Percentiles rank a stretch among this genome's conserved stretches.
Evolutionary conservation across 129 eudicot species (phyloP).

Genomic region (Pulicaria dysenterica): DNA sequence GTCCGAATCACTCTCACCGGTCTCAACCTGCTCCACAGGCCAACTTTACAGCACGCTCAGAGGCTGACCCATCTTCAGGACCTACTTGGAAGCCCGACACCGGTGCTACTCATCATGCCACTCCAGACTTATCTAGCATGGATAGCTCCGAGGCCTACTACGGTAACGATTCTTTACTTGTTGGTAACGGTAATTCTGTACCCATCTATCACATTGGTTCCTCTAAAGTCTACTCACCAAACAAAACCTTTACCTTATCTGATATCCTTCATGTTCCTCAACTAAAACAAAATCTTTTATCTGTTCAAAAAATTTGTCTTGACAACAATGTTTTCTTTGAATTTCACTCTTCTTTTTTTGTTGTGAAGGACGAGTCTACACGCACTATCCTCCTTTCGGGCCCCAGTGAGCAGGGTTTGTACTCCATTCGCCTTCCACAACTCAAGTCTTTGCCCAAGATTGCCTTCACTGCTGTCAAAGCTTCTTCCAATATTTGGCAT

Average conservation of each 20-base stretch:
- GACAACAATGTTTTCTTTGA: too few relatives aligned
- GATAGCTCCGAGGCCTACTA: too few relatives aligned
- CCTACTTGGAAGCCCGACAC: not conserved
- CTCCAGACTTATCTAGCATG: not conserved
- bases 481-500: not conserved
- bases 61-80: not conserved
- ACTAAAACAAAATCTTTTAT: not conserved
- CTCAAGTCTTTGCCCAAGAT: constrained; percentile 5
- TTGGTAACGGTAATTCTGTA: constrained; percentile 1
- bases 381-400: not conserved
- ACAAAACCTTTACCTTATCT: not conserved
- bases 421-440: constrained; percentile 4
- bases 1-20: too few relatives aligned
- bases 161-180: too few relatives aligned
- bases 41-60: too few relatives aligned
- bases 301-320: too few relatives aligned
- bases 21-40: too few relatives aligned
- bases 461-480: constrained; percentile 6
- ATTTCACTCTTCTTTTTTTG: too few relatives aligned
- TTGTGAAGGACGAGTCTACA: not conserved
- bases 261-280: not conserved
- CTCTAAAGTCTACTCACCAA: not conserved
- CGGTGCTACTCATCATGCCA: not conserved
- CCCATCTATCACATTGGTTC: not conserved
- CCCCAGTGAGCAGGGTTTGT: not conserved